Evolutionary conservation across 2,329 filamentous ascomycete genomes (phyloP).

Genomic region (Cryphonectria radicalis): DNA sequence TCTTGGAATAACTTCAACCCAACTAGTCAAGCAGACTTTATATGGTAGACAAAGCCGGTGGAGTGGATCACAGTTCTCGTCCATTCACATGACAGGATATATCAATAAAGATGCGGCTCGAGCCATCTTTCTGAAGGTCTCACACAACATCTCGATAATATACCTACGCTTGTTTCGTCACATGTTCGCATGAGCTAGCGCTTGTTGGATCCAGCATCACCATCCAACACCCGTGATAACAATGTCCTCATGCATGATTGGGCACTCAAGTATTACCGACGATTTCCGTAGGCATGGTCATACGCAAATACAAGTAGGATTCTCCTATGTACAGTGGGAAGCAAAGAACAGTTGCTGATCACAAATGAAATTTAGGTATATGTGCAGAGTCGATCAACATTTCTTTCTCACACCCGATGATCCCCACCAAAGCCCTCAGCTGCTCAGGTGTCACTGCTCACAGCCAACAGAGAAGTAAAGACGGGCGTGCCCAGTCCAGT

Average conservation of each 20-base stretch:
- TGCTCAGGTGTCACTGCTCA: slow-evolving; percentile 16
- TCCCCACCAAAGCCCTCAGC: background rate
- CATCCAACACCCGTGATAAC: background rate
- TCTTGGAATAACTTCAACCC: background rate
- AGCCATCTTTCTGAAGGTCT: background rate
- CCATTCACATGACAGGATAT: background rate
- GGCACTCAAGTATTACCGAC: background rate
- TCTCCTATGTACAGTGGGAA: background rate
- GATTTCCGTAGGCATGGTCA: background rate
- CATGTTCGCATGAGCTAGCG: background rate
- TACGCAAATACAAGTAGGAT: background rate
- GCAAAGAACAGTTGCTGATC: background rate
- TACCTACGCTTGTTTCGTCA: background rate
- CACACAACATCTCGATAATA: background rate
- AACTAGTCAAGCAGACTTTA: background rate
- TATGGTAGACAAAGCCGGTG: background rate
- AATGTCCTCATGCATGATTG: background rate
- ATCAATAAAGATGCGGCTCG: background rate
- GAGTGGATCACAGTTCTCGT: background rate
- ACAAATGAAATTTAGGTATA: background rate
- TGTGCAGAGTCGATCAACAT: slow-evolving; percentile 5
- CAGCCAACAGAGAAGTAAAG: slow-evolving; percentile 26
- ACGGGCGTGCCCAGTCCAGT: slow-evolving; percentile 28
- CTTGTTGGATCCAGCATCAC: background rate
- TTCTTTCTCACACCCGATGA: background rate